Evolutionary conservation across 345 rosid species (phyloP), one percentile per base, ranked within the genome.

Genomic region (Pseudoturritis turrita): DNA sequence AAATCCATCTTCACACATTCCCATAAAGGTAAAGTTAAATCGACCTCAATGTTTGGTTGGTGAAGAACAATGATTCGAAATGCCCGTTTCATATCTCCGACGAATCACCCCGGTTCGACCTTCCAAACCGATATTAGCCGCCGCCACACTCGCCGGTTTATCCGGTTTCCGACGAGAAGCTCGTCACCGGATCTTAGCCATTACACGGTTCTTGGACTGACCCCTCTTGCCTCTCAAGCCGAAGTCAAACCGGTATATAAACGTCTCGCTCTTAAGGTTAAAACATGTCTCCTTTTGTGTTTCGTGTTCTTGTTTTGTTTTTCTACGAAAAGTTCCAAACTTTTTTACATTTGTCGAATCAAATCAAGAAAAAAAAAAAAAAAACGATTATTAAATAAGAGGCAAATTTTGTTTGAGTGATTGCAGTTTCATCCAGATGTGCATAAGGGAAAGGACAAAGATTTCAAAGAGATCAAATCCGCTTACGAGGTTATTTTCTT

Each of bases 361-460:
- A 47, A 23, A 56, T 46, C 33, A 45, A 65, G 65, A 73, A 41
- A 22, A 43, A 10, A 2, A 41, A 14, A 17, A 9, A 23, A 19
- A 4, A 44, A n/a, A n/a, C n/a, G n/a, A n/a, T n/a, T n/a, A n/a
- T 22, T 19, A 23, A 10, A 40, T 74, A 46, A 35, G 17, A 47
- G n/a, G 60, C 10, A 51, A 18, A 5, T 29, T 29, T 29, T 4
- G 53, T 29, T 29, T 4, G 53, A 23, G 26, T 41, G 14, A 25
- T 56, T 76, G 66, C 55, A 76, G 72, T 74, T 62, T 23, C 81
- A 78, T 63, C 81, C 78, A 46, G 78, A 78, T 68, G 81, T 78
- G 51, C 62, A 74, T 3, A 74, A 78, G 71, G 78, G 72, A 41
- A 62, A 46, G 14, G 76, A 64, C 21, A 78, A 78, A 5, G 52